A percentile compares a stretch with the other conserved stretches of the same genome.
phyloP scores from a whole-genome alignment of 805 yeast species.

The Yarrowia yakushimensis region DNA sequence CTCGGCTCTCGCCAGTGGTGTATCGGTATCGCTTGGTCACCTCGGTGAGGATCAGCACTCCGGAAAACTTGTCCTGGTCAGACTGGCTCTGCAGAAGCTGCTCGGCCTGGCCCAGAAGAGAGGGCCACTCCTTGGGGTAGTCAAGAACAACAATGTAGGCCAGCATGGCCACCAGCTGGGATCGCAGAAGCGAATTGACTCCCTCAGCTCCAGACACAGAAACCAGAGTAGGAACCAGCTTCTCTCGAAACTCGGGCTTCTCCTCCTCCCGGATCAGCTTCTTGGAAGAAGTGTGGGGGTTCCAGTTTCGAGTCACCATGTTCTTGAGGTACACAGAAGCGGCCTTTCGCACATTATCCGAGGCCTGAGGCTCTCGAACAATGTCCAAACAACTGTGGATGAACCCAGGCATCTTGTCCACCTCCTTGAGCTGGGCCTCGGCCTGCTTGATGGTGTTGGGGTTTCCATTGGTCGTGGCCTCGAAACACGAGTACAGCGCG shows the following conservation, averaged over 20 bases:
- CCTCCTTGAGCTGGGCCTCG: constrained; percentile 58
- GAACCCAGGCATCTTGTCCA: constrained; percentile 64
- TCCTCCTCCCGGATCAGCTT: constrained; percentile 60
- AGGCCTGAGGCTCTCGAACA: constrained; percentile 50
- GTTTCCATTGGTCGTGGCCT: constrained; percentile 15
- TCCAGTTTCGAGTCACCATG: constrained; percentile 64
- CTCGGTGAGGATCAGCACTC: constrained; percentile 51
- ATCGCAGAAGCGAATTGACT: constrained; percentile 37
- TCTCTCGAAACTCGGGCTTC: constrained; percentile 65
- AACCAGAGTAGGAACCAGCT: constrained; percentile 55
- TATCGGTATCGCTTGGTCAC: constrained; percentile 69
- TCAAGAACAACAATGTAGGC: constrained; percentile 50
- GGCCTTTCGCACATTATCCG: constrained; percentile 56
- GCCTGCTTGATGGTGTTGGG: constrained; percentile 44
- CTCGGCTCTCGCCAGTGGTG: constrained; percentile 56
- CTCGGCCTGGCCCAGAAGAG: constrained; percentile 47
- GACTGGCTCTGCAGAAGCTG: constrained; percentile 44
- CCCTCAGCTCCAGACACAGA: constrained; percentile 32
- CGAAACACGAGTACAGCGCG: constrained; percentile 24
- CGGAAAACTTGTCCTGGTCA: constrained; percentile 56
- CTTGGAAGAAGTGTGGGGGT: constrained; percentile 28
- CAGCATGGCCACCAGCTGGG: constrained; percentile 48
- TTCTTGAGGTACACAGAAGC: constrained; percentile 85
- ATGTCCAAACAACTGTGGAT: constrained; percentile 80
- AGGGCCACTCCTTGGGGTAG: constrained; percentile 54